These are phyloP conservation scores for Dothiorella sarmentorum DNA, from an alignment of 2,329 filamentous ascomycete genomes.

Conservation along the genomic window DNA sequence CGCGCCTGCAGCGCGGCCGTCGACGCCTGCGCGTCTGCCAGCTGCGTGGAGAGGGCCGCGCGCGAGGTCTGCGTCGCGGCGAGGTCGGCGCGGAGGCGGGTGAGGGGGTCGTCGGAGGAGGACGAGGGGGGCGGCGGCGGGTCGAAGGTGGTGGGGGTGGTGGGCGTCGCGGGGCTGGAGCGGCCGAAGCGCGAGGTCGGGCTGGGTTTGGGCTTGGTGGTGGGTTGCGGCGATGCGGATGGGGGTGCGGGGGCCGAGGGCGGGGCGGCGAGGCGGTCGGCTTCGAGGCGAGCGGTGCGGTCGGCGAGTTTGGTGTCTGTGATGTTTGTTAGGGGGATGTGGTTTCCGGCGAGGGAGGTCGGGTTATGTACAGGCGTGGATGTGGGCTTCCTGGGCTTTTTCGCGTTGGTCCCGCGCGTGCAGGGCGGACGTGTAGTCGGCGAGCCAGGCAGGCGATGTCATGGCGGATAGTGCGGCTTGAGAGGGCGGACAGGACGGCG, in stretches of 20 bases:
- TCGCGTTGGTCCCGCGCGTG: slow-evolving; percentile 68
- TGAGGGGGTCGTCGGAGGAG: slow-evolving; percentile 29
- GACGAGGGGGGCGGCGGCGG: slow-evolving; percentile 26
- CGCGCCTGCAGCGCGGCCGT: slow-evolving; percentile 61
- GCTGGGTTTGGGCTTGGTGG: not conserved
- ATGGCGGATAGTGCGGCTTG: slow-evolving; percentile 38
- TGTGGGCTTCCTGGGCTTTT: slow-evolving; percentile 62
- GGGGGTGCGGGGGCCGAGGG: slow-evolving; percentile 24
- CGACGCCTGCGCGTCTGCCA: slow-evolving; percentile 62
- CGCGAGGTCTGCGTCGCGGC: slow-evolving; percentile 73
- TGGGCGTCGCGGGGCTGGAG: slow-evolving; percentile 25
- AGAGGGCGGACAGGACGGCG: not conserved
- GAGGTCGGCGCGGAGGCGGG: slow-evolving; percentile 58
- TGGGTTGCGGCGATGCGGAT: slow-evolving; percentile 15
- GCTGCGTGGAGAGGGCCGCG: slow-evolving; percentile 61
- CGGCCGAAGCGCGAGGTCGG: slow-evolving; percentile 20
- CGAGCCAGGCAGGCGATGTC: slow-evolving; percentile 61
- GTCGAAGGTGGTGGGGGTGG: slow-evolving; percentile 25
- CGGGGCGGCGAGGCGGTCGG: slow-evolving; percentile 28
- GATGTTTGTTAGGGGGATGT: not conserved
- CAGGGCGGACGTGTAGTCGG: slow-evolving; percentile 75
- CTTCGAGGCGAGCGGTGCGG: slow-evolving; percentile 31
- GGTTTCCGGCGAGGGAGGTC: not conserved
- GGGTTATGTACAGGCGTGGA: slow-evolving; percentile 67
- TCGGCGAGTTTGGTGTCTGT: slow-evolving; percentile 47